A percentile compares a stretch with the other conserved stretches of the same genome.
Evolutionary conservation across 352 stramenopile genomes (phyloP).

Genomic region (Phytophthora fragariae): DNA sequence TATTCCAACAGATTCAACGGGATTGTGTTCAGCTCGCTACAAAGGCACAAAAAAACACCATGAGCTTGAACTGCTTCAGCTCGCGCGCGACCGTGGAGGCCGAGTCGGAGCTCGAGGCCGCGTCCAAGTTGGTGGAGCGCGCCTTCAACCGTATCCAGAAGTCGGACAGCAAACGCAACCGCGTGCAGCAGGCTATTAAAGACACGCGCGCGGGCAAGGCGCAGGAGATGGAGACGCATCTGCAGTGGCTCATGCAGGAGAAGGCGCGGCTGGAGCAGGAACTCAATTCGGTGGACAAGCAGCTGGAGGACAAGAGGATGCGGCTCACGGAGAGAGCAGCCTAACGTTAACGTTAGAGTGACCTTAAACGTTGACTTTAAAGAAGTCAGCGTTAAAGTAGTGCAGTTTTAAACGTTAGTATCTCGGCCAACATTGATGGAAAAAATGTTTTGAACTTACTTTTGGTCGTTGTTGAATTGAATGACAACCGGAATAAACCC

Average conservation of each 20-base stretch:
- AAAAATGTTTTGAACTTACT: not conserved
- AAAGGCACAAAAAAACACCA: slow-evolving; percentile 23
- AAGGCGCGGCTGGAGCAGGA: slow-evolving; percentile 60
- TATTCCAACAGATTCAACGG: slow-evolving; percentile 18
- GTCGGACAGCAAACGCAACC: slow-evolving; percentile 54
- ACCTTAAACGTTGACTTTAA: not conserved
- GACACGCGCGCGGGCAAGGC: slow-evolving; percentile 43
- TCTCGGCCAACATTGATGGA: slow-evolving; percentile 10
- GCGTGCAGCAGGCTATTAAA: slow-evolving; percentile 51
- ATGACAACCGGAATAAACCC: slow-evolving; percentile 34
- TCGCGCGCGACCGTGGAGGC: slow-evolving; percentile 55
- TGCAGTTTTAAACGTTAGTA: not conserved
- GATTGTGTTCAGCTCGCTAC: slow-evolving; percentile 13
- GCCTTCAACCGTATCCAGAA: slow-evolving; percentile 66
- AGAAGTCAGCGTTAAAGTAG: not conserved
- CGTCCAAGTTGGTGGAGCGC: slow-evolving; percentile 69
- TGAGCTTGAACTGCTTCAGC: slow-evolving; percentile 80
- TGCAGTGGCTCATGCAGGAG: slow-evolving; percentile 63
- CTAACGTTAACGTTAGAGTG: slow-evolving; percentile 6
- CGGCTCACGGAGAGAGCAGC: slow-evolving; percentile 55
- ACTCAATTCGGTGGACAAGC: slow-evolving; percentile 50
- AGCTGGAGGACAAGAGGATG: slow-evolving; percentile 66
- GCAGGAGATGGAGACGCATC: slow-evolving; percentile 56
- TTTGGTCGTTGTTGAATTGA: slow-evolving; percentile 12
- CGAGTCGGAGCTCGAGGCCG: slow-evolving; percentile 74